These are phyloP conservation scores for Cladorrhinum sp. DNA, from an alignment of 2,329 filamentous ascomycete species.

Conservation along the genomic window DNA sequence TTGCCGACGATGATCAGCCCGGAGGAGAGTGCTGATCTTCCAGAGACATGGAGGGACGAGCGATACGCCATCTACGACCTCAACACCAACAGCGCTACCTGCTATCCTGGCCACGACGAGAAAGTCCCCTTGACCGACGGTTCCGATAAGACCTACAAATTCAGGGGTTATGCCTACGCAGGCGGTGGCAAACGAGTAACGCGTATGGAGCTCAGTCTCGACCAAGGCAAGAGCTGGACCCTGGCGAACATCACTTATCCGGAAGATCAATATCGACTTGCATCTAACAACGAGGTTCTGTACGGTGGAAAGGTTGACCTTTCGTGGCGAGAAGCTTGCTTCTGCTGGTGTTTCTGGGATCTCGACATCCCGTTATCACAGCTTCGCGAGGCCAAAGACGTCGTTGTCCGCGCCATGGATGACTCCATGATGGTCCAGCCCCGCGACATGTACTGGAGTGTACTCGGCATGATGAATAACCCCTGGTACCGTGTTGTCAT, in stretches of 20 bases:
- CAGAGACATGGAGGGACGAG: constrained; percentile 82
- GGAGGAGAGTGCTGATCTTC: constrained; percentile 71
- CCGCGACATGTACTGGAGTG: constrained; percentile 93
- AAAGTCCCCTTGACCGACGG: constrained; percentile 47
- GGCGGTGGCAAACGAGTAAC: constrained; percentile 83
- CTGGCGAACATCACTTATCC: constrained; percentile 76
- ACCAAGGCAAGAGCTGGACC: constrained; percentile 77
- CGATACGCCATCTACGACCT: constrained; percentile 91
- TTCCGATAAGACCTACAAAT: constrained; percentile 55
- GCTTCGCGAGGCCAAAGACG: constrained; percentile 63
- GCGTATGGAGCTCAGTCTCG: constrained; percentile 76
- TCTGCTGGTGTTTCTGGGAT: constrained; percentile 94
- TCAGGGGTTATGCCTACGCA: constrained; percentile 81
- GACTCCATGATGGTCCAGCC: constrained; percentile 84
- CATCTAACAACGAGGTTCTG: constrained; percentile 57
- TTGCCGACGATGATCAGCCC: constrained; percentile 83
- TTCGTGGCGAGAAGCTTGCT: constrained; percentile 75
- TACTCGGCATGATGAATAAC: constrained; percentile 97
- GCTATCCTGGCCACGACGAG: constrained; percentile 77
- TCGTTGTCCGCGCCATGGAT: constrained; percentile 85
- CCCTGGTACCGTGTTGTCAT: constrained; percentile 86
- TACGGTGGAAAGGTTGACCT: constrained; percentile 78
- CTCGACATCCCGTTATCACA: constrained; percentile 63
- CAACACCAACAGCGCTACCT: constrained; percentile 80
- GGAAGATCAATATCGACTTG: constrained; percentile 75